phyloP scores from a whole-genome alignment of 192 early-diverging fungal genomes.

The Kickxella alabastrina region DNA sequence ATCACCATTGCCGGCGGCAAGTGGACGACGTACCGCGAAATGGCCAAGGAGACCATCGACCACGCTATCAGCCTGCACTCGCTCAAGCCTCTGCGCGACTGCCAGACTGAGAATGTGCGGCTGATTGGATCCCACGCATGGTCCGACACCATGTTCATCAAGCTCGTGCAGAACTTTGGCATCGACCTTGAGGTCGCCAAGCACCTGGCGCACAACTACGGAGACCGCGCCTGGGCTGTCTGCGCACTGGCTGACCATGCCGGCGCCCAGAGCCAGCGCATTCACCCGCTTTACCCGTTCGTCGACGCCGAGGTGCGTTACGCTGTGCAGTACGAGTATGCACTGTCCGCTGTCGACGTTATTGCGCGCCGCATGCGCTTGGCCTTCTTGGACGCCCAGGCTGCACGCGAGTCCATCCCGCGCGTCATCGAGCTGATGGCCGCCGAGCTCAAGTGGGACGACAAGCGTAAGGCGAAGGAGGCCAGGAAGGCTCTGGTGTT shows the following conservation, averaged over 20 bases:
- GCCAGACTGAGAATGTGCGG: constrained; percentile 70
- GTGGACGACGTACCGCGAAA: constrained; percentile 97
- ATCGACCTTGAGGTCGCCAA: constrained; percentile 88
- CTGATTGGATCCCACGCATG: constrained; percentile 86
- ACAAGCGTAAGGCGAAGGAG: constrained; percentile 65
- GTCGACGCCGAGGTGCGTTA: constrained; percentile 93
- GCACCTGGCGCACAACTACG: constrained; percentile 88
- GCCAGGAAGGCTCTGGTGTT: constrained; percentile 67
- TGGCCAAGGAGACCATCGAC: constrained; percentile 95
- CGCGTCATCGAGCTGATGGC: constrained; percentile 89
- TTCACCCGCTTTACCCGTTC: constrained; percentile 83
- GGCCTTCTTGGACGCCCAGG: constrained; percentile 91
- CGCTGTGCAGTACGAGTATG: constrained; percentile 88
- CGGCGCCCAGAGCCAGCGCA: constrained; percentile 64
- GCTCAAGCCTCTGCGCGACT: constrained; percentile 64
- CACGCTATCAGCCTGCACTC: constrained; percentile 72
- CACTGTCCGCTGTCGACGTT: constrained; percentile 90
- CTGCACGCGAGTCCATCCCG: constrained; percentile 81
- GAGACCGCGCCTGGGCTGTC: constrained; percentile 92
- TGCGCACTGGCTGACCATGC: constrained; percentile 75
- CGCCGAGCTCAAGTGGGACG: constrained; percentile 77
- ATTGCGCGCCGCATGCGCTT: constrained; percentile 86
- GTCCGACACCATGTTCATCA: constrained; percentile 91
- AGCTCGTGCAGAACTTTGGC: constrained; percentile 93
- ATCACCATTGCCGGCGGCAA: constrained; percentile 97